Evolutionary conservation across 805 yeast genomes (phyloP), one percentile per base, ranked within the genome.

Genomic region (Candida vartiovaarae): DNA sequence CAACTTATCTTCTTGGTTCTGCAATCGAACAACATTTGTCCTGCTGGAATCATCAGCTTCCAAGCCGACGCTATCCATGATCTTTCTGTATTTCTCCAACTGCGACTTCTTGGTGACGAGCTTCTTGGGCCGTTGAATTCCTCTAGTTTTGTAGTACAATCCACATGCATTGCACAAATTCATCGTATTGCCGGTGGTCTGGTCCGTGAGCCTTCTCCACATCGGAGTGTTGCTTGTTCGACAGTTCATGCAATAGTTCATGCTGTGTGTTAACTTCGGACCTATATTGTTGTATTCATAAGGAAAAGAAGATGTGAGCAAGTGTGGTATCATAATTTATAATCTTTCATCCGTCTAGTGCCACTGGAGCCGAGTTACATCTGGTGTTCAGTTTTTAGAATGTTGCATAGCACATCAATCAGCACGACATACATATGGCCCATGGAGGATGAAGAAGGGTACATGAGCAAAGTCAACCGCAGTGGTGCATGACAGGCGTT

Each of bases 91-190:
- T 43, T 41, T 28, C 39, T 41, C n/a, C 38, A 44, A n/a, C 47
- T 51, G 48, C 23, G 41, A 50, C 44, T 54, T 56, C 39, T 48
- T 54, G 9, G 58, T 45, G 27, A 53, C 81, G 80, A 84, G 73
- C 41, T 75, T 72, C 7, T 79, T 78, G 1, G 95, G 95, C 32
- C 95, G 68, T 51, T 83, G 90, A 32, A 67, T 67, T 2, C 89
- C 87, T 55, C 84, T 93, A 39, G 86, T 70, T 47, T 81, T 68
- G 61, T 76, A 80, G 59, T 86, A 86, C 32, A 86, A 66, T 2
- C 88, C 95, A 65, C 95, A 86, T 1, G 95, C 95, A 56, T 85
- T 85, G 67, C 95, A 85, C 44, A 90, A 68, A 1, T 75, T 69
- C 3, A 82, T 78, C 23, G 84, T 81, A 29, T 85, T 76, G 50